Percentiles rank a stretch among this genome's conserved stretches.
These are phyloP conservation scores for Macrolepiota fuliginosa DNA, from an alignment of 768 basidiomycete genomes.

Conservation along the genomic window DNA sequence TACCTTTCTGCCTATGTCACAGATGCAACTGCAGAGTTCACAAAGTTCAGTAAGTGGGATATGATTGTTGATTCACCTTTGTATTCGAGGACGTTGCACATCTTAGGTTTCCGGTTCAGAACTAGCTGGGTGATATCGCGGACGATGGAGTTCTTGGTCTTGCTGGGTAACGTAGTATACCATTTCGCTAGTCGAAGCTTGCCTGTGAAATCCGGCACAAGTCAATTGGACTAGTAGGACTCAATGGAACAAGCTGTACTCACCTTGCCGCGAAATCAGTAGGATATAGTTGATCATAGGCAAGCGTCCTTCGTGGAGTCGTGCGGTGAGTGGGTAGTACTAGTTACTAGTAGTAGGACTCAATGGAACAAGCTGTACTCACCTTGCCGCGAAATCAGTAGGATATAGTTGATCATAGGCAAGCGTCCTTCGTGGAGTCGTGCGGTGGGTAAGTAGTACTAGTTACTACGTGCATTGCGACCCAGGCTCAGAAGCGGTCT, in stretches of 20 bases:
- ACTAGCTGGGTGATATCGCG: slow-evolving; percentile 96
- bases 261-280: slow-evolving; percentile 89
- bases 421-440: neutral
- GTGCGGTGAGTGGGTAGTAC: too few species aligned
- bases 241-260: slow-evolving; percentile 16
- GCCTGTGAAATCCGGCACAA: slow-evolving; percentile 40
- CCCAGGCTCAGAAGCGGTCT: neutral
- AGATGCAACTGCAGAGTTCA: neutral
- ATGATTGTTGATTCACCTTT: slow-evolving; percentile 55
- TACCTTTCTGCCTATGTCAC: neutral
- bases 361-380: slow-evolving; percentile 17
- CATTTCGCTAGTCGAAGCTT: slow-evolving; percentile 96
- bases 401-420: slow-evolving; percentile 85
- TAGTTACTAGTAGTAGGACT: too few species aligned
- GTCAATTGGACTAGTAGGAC: neutral
- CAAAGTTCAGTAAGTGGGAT: neutral
- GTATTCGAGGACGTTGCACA: slow-evolving; percentile 97
- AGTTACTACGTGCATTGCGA: too few species aligned
- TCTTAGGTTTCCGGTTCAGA: slow-evolving; percentile 78
- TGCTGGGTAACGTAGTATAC: slow-evolving; percentile 83
- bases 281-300: slow-evolving; percentile 90
- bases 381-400: slow-evolving; percentile 93
- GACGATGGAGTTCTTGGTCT: slow-evolving; percentile 86
- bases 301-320: neutral
- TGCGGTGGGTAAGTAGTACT: too few species aligned